Conservation (phyloP, 1,139 yeast genomes). For the Pichia sorboxylosa region DNA sequence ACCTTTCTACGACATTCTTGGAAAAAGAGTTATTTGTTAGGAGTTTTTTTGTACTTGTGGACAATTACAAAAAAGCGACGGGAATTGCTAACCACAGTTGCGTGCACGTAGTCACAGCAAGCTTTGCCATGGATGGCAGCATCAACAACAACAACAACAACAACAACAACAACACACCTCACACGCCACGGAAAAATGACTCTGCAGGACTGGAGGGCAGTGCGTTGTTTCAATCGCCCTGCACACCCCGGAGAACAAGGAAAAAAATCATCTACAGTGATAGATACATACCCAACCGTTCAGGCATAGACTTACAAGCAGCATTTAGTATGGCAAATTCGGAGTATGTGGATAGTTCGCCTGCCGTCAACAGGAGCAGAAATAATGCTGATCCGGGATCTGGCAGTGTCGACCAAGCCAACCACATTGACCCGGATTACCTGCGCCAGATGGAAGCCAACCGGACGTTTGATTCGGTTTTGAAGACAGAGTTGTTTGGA, state of each 20-base stretch:
- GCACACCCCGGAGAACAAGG: conserved; percentile 27
- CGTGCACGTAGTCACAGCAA: no score
- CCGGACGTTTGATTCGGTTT: conserved; percentile 71
- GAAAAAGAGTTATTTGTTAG: no score
- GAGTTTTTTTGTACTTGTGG: no score
- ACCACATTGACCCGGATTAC: conserved; percentile 52
- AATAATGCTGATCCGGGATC: neutral
- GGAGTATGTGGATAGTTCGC: conserved; percentile 4
- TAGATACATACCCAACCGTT: conserved; percentile 75
- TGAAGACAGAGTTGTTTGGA: conserved; percentile 87
- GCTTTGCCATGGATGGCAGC: no score
- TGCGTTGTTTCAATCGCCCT: conserved; percentile 18
- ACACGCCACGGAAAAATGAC: neutral
- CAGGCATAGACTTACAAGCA: conserved; percentile 80
- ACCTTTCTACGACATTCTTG: no score
- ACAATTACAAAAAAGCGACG: no score
- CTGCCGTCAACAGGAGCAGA: neutral
- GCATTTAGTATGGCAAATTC: conserved; percentile 53
- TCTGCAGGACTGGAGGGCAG: conserved; percentile 4
- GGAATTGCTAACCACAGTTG: no score
- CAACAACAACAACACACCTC: neutral
- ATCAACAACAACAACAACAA: no score
- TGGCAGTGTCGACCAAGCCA: neutral
- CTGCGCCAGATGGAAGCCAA: conserved; percentile 75
- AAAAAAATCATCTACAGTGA: conserved; percentile 54